phyloP scores from a whole-genome alignment of 2,329 filamentous ascomycete species.

The Salinomyces thailandicus region DNA sequence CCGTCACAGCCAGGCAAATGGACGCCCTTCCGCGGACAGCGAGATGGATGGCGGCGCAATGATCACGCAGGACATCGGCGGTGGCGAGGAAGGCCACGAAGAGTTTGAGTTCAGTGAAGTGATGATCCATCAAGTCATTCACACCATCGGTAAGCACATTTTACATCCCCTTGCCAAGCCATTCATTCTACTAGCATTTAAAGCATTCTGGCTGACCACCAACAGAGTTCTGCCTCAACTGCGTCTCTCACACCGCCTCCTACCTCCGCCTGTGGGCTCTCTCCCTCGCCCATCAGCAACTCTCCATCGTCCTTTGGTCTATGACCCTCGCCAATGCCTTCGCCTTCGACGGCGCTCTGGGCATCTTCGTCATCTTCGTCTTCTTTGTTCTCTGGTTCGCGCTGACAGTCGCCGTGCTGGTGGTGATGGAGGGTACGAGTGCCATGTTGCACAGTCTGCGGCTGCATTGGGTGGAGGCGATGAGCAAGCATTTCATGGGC shows the following conservation, averaged over 20 bases:
- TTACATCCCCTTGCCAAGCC: not conserved
- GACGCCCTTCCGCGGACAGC: conserved; percentile 55
- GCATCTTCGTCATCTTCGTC: conserved; percentile 69
- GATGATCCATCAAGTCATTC: conserved; percentile 99
- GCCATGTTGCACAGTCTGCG: conserved; percentile 89
- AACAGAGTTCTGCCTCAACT: conserved; percentile 94
- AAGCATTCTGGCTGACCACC: not conserved
- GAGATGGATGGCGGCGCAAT: conserved; percentile 77
- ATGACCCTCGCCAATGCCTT: conserved; percentile 87
- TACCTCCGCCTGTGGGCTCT: conserved; percentile 97
- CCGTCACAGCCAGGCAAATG: conserved; percentile 38
- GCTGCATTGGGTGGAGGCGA: conserved; percentile 93
- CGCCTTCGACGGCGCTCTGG: conserved; percentile 45
- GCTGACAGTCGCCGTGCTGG: conserved; percentile 68
- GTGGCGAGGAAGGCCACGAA: conserved; percentile 67
- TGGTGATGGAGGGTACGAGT: conserved; percentile 91
- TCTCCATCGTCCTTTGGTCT: conserved; percentile 88
- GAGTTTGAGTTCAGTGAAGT: conserved; percentile 96
- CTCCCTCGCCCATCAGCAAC: conserved; percentile 93
- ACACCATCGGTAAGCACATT: conserved; percentile 74
- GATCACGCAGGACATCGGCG: conserved; percentile 70
- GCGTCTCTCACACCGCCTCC: conserved; percentile 95
- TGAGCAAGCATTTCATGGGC: conserved; percentile 94
- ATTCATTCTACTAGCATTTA: not conserved
- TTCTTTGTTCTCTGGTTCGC: conserved; percentile 86